phyloP scores from a whole-genome alignment of 2,329 filamentous ascomycete species.

The Exutisphaerella laricina region DNA sequence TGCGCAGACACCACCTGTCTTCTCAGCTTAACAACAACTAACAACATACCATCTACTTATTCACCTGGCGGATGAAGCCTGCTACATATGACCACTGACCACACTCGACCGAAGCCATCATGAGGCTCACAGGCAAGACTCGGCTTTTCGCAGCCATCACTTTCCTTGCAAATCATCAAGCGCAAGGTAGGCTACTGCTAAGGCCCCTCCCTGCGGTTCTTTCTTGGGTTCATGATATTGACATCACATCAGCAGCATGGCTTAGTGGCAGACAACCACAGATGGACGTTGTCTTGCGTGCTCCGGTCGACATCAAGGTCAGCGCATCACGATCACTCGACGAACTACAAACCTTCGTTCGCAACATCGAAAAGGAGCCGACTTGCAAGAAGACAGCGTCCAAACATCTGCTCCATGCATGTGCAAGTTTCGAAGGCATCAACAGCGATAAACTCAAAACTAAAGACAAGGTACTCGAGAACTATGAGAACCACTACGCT shows the following conservation, averaged over 20 bases:
- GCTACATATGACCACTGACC: no score
- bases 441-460: constrained; percentile 18
- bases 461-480: constrained; percentile 21
- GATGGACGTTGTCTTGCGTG: not conserved
- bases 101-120: not conserved
- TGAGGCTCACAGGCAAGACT: not conserved
- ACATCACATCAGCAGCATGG: not conserved
- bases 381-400: constrained; percentile 52
- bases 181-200: constrained; percentile 2
- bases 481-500: constrained; percentile 52
- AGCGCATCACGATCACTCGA: constrained; percentile 10
- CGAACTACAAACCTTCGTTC: constrained; percentile 40
- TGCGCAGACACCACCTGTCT: no score
- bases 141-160: not conserved
- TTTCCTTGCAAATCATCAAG: not conserved
- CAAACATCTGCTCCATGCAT: constrained; percentile 49
- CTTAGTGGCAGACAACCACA: not conserved
- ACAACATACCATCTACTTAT: no score
- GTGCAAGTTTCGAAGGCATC: constrained; percentile 45
- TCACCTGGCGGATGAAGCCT: no score
- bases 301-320: constrained; percentile 1
- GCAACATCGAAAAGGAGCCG: constrained; percentile 42
- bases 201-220: not conserved
- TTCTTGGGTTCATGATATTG: not conserved
- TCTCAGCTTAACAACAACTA: no score